Conservation (phyloP, 768 basidiomycete species). For the Leccinum ochraceum region DNA sequence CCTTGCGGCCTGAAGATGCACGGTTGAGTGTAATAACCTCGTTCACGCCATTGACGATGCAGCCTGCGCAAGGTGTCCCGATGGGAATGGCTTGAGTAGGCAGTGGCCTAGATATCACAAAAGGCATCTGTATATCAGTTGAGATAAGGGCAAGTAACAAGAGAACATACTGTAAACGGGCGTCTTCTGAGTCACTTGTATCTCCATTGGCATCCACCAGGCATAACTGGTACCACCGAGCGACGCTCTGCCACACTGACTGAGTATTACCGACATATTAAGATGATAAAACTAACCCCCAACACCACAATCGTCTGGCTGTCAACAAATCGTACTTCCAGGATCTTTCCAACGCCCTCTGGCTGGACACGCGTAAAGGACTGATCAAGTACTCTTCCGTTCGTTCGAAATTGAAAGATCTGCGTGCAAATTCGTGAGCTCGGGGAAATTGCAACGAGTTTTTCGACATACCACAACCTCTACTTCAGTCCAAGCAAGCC, state of each 20-base stretch:
- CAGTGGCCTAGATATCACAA: slow-evolving; percentile 14
- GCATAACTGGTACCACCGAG: slow-evolving; percentile 23
- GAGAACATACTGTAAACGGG: slow-evolving; percentile 22
- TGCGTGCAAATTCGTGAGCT: slow-evolving; percentile 4
- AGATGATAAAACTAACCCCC: slow-evolving; percentile 20
- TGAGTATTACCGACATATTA: slow-evolving; percentile 5
- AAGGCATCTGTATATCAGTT: slow-evolving; percentile 9
- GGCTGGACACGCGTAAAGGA: slow-evolving; percentile 19
- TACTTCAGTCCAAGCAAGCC: slow-evolving; percentile 49
- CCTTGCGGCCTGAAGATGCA: slow-evolving; percentile 21
- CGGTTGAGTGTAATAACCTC: slow-evolving; percentile 22
- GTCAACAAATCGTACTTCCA: slow-evolving; percentile 24
- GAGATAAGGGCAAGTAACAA: neutral
- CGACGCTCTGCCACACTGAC: slow-evolving; percentile 9
- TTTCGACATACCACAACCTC: slow-evolving; percentile 29
- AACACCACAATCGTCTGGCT: slow-evolving; percentile 25
- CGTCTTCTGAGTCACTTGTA: slow-evolving; percentile 6
- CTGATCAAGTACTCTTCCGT: neutral
- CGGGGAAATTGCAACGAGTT: neutral
- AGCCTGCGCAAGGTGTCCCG: slow-evolving; percentile 2
- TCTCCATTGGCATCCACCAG: slow-evolving; percentile 13
- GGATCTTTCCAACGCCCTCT: slow-evolving; percentile 22
- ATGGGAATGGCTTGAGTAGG: slow-evolving; percentile 13
- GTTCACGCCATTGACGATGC: slow-evolving; percentile 11
- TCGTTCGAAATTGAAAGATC: slow-evolving; percentile 24